Evolutionary conservation across 495 filamentous ascomycete species (phyloP), one percentile per base, ranked within the genome.

Genomic region (Trichoderma parareesei): DNA sequence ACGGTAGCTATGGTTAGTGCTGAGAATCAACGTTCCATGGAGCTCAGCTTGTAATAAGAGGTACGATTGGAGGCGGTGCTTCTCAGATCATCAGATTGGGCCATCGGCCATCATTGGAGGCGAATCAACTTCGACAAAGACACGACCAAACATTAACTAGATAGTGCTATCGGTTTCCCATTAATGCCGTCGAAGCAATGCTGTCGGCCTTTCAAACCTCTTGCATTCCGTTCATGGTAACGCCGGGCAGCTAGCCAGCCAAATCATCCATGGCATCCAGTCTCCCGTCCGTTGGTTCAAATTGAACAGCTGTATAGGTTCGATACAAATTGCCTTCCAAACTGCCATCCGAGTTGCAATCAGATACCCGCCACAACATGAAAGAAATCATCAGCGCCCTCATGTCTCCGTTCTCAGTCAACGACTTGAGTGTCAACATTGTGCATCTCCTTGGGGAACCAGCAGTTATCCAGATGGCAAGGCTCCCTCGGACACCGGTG

Each of bases 401-500:
- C 53, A 37, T 35, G 27, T 42, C 18, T 62, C 20, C 41, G 18
- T 20, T 18, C 18, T 62, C 20, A 62, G 18, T 20, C 60, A 42
- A 63, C n/a, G 14, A 27, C 40, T 46, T 64, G 44, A 33, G 38
- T n/a, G 37, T 64, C 62, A 49, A 64, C 44, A n/a, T 40, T 40
- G 46, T 64, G 62, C 62, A 64, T 64, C 10, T 64, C 62, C 13
- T 14, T 38, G n/a, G 62, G 62, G 20, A 64, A 64, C 44, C 62
- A 41, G 49, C 62, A 64, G 8, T 49, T 57, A 9, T 46, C 43
- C 9, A 38, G 4, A 38, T 40, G 37, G 44, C 62, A 64, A 40
- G 38, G 44, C 33, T 64, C 43, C 35, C 44, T 37, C 7, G 62
- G 27, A 37, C 62, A 64, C 16, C 46, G 46, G 16, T 64, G 62